Evolutionary conservation across 192 early-diverging fungal species (phyloP), one percentile per base, ranked within the genome.

Genomic region (Backusella australiensis): DNA sequence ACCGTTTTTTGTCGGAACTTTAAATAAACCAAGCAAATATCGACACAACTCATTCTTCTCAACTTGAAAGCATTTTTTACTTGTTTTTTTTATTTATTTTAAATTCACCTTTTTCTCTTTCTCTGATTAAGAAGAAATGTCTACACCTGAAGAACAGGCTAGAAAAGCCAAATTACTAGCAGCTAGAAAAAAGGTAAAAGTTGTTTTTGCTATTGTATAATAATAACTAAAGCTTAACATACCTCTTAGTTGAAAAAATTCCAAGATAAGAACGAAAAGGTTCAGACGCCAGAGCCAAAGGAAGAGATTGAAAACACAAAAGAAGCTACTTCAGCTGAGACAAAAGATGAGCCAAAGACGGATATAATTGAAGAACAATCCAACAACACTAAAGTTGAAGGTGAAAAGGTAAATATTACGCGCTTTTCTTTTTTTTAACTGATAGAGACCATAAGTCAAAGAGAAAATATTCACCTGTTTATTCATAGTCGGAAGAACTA

Each of bases 91-190:
- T n/a, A n/a, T n/a, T n/a, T n/a, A n/a, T 23, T 23, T 42, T 44
- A 44, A 39, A 12, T 39, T 32, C 38, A 17, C 42, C 42, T 44
- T 44, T 44, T 21, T 38, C 39, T 21, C 34, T 19, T 8, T 9
- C 11, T 41, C 6, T 42, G 1, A 39, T 70, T 70, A 21, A 23
- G 23, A 23, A 38, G 17, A 69, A 35, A 71, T 71, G 70, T 71
- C 70, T 8, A 71, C 70, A 67, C 67, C 69, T 23, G 67, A 72
- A 21, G 77, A 78, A n/a, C 46, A 68, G 12, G 77, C 66, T 46
- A 73, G 77, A 59, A 78, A 74, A 74, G 77, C 77, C 34, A 78
- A 78, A n/a, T 21, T 78, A 6, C 19, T 73, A 29, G 77, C 77
- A 67, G 77, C 77, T 14, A 78, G 67, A 56, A 78, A 78, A 49